phyloP scores from a whole-genome alignment of 129 eudicot species.

The Flaveria linearis region DNA sequence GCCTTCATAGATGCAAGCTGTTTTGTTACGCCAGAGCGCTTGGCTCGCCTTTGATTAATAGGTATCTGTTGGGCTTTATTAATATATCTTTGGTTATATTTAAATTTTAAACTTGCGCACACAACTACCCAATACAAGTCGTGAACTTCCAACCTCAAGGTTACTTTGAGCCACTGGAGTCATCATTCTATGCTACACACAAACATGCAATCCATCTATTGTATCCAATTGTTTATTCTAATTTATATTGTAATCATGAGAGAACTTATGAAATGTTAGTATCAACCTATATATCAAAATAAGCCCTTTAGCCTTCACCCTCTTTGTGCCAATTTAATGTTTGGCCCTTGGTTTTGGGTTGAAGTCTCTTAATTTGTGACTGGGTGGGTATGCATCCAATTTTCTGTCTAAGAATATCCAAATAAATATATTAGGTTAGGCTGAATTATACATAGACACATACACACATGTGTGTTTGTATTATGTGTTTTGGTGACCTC shows the following conservation, averaged over 20 bases:
- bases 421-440: not conserved
- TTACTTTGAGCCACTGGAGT: not conserved
- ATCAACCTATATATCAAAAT: not conserved
- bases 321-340: not conserved
- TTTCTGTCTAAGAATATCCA: not conserved
- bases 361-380: not conserved
- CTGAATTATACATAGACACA: not conserved
- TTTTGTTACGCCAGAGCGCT: too few relatives aligned
- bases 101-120: not conserved
- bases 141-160: not conserved
- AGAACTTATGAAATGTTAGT: not conserved
- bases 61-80: not conserved
- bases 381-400: not conserved
- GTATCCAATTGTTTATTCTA: not conserved
- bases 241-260: not conserved
- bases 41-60: too few relatives aligned
- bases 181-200: not conserved
- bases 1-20: too few relatives aligned
- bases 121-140: not conserved
- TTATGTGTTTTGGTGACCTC: not conserved
- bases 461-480: not conserved
- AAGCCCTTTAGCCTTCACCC: not conserved
- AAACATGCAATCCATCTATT: not conserved
- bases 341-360: not conserved
- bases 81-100: too few relatives aligned